Evolutionary conservation across 495 filamentous ascomycete species (phyloP).

Genomic region (Elasticomyces elasticus): DNA sequence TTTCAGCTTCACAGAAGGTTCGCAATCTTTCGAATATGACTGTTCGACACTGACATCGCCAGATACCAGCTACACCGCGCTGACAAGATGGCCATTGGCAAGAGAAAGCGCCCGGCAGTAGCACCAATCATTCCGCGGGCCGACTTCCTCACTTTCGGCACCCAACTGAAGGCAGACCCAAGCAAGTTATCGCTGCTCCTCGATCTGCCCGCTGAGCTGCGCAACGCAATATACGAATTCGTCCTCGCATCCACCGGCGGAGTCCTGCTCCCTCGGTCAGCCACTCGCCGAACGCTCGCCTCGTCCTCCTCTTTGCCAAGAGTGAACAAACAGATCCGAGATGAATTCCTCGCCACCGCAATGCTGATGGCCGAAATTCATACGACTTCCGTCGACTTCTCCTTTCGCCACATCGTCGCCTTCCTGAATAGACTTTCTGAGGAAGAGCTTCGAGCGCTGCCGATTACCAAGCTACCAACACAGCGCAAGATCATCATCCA

Average conservation of each 20-base stretch:
- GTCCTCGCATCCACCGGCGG: conserved; percentile 1
- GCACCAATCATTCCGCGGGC: no score
- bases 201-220: conserved; percentile 5
- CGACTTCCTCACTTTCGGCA: background rate
- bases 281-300: background rate
- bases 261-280: background rate
- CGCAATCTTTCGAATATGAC: no score
- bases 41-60: no score
- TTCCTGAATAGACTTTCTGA: conserved; percentile 10
- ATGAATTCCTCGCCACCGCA: background rate
- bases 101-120: background rate
- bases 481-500: background rate
- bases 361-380: background rate
- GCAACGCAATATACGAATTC: conserved; percentile 5
- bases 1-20: no score
- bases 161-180: background rate
- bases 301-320: background rate
- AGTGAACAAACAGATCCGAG: conserved; percentile 6
- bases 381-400: background rate
- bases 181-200: background rate
- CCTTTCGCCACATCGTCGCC: conserved; percentile 5
- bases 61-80: no score
- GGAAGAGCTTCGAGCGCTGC: background rate
- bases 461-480: background rate
- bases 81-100: background rate